Base-by-base conservation (phyloP, 257 asterid species). In the Ligustrum vulgare region DNA sequence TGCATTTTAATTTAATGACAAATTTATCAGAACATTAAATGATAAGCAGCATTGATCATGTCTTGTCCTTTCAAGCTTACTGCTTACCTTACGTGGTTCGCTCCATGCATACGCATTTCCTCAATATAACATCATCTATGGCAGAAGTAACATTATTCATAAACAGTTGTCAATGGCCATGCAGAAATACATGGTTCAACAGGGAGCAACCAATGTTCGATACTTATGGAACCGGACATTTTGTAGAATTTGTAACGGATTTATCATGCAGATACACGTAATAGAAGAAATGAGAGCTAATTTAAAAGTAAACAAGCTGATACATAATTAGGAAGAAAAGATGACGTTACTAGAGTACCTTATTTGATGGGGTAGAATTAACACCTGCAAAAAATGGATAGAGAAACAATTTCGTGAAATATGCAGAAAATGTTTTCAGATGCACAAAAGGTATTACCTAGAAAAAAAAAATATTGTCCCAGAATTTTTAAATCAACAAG, bases 371-470 rank as follows among this genome's bases (percentile, higher is more conserved):
- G 67, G 80, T 51, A 65, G 88, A 88, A 82, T 79, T 82, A 36
- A 76, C 77, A 77, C 91, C 96, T 93, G 81, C 84, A 88, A 68
- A 70, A 70, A 81, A 69, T 72, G 66, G 65, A 79, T 69, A 87
- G 77, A 78, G 45, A 78, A 75, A 73, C 70, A 75, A 71, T 58
- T 75, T 77, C 82, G 70, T 67, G n/a, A 67, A 72, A 66, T 23
- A n/a, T 23, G 34, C 20, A 31, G 31, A 45, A 22, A 31, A 10
- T 13, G 67, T 71, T 13, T 16, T 33, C 66, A 20, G 18, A 72
- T n/a, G 22, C 43, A 12, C 10, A 39, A 39, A 39, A 9, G 45
- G 45, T 39, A 39, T 2, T 39, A 10, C 3, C 45, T 10, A 39
- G 45, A 8, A 4, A 35, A 35, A 8, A n/a, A n/a, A 58, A 20